phyloP scores from a whole-genome alignment of 257 asterid genomes.

The Petunia secreta region DNA sequence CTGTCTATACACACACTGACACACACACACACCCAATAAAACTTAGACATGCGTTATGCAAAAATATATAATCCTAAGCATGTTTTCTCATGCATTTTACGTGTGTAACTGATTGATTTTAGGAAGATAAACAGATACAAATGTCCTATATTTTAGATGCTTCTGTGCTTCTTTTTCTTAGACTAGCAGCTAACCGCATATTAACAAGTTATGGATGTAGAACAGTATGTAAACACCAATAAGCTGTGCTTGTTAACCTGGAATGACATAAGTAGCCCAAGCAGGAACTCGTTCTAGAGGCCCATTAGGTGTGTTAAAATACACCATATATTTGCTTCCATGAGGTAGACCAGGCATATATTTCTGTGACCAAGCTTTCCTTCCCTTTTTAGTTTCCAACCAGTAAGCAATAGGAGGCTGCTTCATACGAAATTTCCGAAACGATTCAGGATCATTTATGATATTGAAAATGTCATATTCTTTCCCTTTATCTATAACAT shows the following conservation, averaged over 20 bases:
- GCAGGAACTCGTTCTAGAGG: constrained; percentile 98
- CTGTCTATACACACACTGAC: too few relatives aligned
- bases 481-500: constrained; percentile 81
- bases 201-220: constrained; percentile 11
- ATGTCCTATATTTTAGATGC: not conserved
- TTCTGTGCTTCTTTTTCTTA: not conserved
- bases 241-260: constrained; percentile 59
- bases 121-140: constrained; percentile 4
- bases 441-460: constrained; percentile 71
- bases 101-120: not conserved
- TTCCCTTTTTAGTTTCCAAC: constrained; percentile 93
- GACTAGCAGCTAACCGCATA: not conserved
- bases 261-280: constrained; percentile 95
- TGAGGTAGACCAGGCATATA: constrained; percentile 86
- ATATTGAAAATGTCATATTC: constrained; percentile 56
- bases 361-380: constrained; percentile 91
- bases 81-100: not conserved
- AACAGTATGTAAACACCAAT: constrained; percentile 33
- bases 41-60: not conserved
- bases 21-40: too few relatives aligned
- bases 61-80: not conserved
- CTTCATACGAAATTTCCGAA: constrained; percentile 66
- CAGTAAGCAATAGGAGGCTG: constrained; percentile 93
- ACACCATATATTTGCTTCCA: constrained; percentile 92
- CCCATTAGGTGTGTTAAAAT: constrained; percentile 86